These are phyloP conservation scores for Gossypium turneri DNA, from an alignment of 345 rosid species.

Conservation along the genomic window DNA sequence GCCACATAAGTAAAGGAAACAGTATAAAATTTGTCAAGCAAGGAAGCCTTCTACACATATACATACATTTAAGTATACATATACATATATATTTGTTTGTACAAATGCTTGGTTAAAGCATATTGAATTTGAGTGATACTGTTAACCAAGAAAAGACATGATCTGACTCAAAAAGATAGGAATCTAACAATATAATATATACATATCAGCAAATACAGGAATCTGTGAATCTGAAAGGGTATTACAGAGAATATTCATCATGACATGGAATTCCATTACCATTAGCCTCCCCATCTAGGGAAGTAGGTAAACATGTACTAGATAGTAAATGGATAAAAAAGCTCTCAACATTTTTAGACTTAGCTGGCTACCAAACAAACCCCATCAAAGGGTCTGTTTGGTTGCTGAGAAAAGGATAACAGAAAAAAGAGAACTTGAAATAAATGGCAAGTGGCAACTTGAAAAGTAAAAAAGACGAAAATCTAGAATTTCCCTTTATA, in stretches of 20 bases:
- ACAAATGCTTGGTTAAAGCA: conserved; percentile 28
- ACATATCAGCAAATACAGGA: conserved; percentile 23
- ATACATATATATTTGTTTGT: not conserved
- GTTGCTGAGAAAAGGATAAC: conserved; percentile 22
- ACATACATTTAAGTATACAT: not conserved
- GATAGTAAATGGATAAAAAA: conserved; percentile 12
- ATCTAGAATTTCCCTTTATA: conserved; percentile 4
- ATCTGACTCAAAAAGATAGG: conserved; percentile 44
- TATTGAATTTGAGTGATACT: conserved; percentile 21
- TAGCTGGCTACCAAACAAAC: conserved; percentile 16
- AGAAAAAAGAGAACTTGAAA: not conserved
- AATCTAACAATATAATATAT: conserved; percentile 31
- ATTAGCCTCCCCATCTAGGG: conserved; percentile 10
- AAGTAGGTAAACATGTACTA: conserved; percentile 16
- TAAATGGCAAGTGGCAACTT: not conserved
- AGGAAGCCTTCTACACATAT: conserved; percentile 17
- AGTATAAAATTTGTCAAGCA: conserved; percentile 24
- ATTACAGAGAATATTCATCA: conserved; percentile 31
- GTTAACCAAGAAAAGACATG: conserved; percentile 25
- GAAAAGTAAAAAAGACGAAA: not conserved
- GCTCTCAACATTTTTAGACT: conserved; percentile 10
- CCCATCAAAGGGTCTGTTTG: conserved; percentile 19
- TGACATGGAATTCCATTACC: conserved; percentile 54
- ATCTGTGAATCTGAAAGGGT: conserved; percentile 35
- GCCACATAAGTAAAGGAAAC: conserved; percentile 22